Conservation (phyloP, 768 basidiomycete species). For the Tricholoma terreum region DNA sequence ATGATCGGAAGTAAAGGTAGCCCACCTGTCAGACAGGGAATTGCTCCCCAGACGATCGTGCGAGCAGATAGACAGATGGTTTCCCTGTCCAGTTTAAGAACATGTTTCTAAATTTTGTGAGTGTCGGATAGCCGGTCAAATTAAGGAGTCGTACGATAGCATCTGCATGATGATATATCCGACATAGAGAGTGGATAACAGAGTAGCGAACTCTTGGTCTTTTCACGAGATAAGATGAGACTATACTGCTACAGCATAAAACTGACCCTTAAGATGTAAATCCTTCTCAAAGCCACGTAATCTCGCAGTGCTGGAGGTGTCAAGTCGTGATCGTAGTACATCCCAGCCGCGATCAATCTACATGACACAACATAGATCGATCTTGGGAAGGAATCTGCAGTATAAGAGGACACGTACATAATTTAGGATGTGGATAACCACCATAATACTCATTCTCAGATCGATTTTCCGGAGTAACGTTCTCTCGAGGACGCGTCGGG, state of each 20-base stretch:
- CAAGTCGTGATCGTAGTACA: not conserved
- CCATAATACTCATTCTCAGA: slow-evolving; percentile 44
- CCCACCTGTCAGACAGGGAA: slow-evolving; percentile 49
- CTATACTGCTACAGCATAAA: no score
- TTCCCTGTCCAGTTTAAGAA: slow-evolving; percentile 59
- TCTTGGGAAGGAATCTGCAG: not conserved
- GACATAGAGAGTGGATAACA: slow-evolving; percentile 61
- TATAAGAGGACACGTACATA: slow-evolving; percentile 23
- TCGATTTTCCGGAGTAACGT: slow-evolving; percentile 48
- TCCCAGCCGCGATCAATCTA: slow-evolving; percentile 51
- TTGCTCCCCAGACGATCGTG: slow-evolving; percentile 65
- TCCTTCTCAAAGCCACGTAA: slow-evolving; percentile 65
- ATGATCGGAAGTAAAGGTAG: not conserved
- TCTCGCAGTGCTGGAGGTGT: slow-evolving; percentile 50
- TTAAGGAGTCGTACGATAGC: slow-evolving; percentile 48
- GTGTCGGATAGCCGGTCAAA: not conserved
- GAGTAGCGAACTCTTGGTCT: slow-evolving; percentile 52
- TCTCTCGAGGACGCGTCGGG: slow-evolving; percentile 28
- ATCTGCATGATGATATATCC: slow-evolving; percentile 74
- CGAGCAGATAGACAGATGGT: slow-evolving; percentile 59
- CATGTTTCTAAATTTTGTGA: slow-evolving; percentile 51
- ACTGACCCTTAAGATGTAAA: slow-evolving; percentile 46
- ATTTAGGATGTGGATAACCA: slow-evolving; percentile 48
- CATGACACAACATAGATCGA: slow-evolving; percentile 29
- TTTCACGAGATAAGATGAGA: not conserved